Conservation (phyloP, 192 early-diverging fungal genomes). For the Podochytrium sp. region DNA sequence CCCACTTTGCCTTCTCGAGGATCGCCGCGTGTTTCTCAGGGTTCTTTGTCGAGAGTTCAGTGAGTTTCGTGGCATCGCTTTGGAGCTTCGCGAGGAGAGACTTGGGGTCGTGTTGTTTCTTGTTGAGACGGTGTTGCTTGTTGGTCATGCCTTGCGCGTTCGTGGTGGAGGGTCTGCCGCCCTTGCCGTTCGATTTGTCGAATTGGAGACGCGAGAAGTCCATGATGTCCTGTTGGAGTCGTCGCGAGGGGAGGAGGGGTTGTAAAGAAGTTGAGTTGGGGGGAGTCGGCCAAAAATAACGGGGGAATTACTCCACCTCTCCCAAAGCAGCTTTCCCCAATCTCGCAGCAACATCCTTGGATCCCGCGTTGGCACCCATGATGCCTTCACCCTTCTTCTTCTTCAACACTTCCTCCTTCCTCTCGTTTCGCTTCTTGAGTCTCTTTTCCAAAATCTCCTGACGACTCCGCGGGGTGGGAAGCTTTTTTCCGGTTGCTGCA, state of each 20-base stretch:
- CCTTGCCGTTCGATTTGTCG: not conserved
- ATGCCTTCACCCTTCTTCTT: constrained; percentile 60
- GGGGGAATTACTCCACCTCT: not conserved
- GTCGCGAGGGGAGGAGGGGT: not conserved
- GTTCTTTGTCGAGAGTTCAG: constrained; percentile 70
- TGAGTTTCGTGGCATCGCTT: constrained; percentile 76
- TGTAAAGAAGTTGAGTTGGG: not conserved
- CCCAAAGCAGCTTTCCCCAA: constrained; percentile 21
- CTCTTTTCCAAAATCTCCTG: constrained; percentile 80
- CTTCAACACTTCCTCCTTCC: constrained; percentile 62
- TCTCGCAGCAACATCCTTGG: constrained; percentile 51
- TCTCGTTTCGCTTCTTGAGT: constrained; percentile 59
- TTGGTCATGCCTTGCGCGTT: not conserved
- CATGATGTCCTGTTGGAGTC: constrained; percentile 1
- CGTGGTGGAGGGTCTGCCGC: not conserved
- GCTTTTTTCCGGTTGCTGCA: constrained; percentile 3
- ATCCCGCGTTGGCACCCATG: constrained; percentile 39
- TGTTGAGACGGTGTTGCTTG: constrained; percentile 3
- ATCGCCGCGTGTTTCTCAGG: constrained; percentile 61
- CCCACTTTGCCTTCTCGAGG: constrained; percentile 81
- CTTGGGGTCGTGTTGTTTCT: constrained; percentile 38
- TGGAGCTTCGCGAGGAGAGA: constrained; percentile 49
- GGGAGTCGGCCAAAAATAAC: not conserved
- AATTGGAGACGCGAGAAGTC: constrained; percentile 37
- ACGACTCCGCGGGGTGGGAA: constrained; percentile 50